These are phyloP conservation scores for Aspergillus cristatus DNA, from an alignment of 495 filamentous ascomycete genomes.

Conservation along the genomic window DNA sequence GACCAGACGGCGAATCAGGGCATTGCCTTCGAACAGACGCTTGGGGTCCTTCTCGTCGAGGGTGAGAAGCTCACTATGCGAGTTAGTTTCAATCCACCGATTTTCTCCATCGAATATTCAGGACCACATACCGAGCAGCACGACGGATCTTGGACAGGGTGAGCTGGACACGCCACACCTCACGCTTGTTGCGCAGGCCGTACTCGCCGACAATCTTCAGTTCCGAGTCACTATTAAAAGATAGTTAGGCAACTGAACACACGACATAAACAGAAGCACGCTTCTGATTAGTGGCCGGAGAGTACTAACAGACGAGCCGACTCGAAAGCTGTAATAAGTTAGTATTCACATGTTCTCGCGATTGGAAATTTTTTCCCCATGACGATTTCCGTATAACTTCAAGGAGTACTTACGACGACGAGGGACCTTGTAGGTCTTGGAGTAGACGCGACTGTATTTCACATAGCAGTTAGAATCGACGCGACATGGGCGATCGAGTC, in stretches of 20 bases:
- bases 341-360: constrained; percentile 15
- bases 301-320: constrained; percentile 96
- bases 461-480: constrained; percentile 24
- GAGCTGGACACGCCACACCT: constrained; percentile 99
- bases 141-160: constrained; percentile 99
- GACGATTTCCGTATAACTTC: background rate
- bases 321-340: constrained; percentile 66
- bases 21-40: constrained; percentile 99
- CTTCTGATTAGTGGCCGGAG: constrained; percentile 95
- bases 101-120: background rate
- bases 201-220: constrained; percentile 99
- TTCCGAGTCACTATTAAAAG: constrained; percentile 80
- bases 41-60: constrained; percentile 99
- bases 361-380: constrained; percentile 4
- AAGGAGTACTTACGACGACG: constrained; percentile 46
- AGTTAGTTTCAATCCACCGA: background rate
- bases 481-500: constrained; percentile 4
- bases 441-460: constrained; percentile 56
- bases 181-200: constrained; percentile 99
- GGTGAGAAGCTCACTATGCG: constrained; percentile 87
- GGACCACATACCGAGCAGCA: constrained; percentile 83
- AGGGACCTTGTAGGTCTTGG: constrained; percentile 98
- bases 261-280: constrained; percentile 97
- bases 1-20: constrained; percentile 98
- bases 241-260: constrained; percentile 36